phyloP scores from a whole-genome alignment of 164 flowering plant species.

The Tetracentron sinense region DNA sequence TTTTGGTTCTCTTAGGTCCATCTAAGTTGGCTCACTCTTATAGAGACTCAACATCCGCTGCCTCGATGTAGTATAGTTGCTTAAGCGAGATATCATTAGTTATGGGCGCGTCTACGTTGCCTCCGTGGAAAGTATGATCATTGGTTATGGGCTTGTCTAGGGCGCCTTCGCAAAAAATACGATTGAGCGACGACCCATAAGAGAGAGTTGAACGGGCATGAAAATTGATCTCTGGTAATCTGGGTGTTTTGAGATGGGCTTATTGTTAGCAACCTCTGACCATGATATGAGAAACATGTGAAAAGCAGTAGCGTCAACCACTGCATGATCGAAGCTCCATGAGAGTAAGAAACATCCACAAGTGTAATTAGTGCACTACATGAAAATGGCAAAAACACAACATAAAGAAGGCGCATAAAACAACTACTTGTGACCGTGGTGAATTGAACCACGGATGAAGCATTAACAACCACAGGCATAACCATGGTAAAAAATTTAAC shows the following conservation, averaged over 20 bases:
- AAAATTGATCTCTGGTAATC: not conserved
- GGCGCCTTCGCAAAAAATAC: not conserved
- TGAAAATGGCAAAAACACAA: too few species aligned
- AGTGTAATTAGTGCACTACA: too few species aligned
- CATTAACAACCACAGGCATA: too few species aligned
- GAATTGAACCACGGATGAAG: too few species aligned
- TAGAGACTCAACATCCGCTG: not conserved
- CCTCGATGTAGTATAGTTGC: constrained; percentile 6
- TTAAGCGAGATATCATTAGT: constrained; percentile 4
- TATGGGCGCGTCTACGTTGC: too few species aligned
- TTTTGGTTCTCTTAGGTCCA: not conserved
- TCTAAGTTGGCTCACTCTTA: constrained; percentile 2
- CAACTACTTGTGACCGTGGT: too few species aligned
- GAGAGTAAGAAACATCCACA: too few species aligned
- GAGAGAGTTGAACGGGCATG: not conserved
- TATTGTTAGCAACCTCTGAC: not conserved
- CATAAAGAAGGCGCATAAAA: too few species aligned
- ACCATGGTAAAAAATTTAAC: too few species aligned
- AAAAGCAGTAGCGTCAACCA: not conserved
- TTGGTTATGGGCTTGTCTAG: not conserved
- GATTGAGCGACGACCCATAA: not conserved
- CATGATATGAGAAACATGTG: not conserved
- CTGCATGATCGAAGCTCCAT: too few species aligned
- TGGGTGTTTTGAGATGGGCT: not conserved
- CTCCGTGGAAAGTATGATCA: too few species aligned